Percentiles rank a stretch among this genome's conserved stretches.
phyloP scores from a whole-genome alignment of 2,329 filamentous ascomycete genomes.

The Parascedosporium putredinis region DNA sequence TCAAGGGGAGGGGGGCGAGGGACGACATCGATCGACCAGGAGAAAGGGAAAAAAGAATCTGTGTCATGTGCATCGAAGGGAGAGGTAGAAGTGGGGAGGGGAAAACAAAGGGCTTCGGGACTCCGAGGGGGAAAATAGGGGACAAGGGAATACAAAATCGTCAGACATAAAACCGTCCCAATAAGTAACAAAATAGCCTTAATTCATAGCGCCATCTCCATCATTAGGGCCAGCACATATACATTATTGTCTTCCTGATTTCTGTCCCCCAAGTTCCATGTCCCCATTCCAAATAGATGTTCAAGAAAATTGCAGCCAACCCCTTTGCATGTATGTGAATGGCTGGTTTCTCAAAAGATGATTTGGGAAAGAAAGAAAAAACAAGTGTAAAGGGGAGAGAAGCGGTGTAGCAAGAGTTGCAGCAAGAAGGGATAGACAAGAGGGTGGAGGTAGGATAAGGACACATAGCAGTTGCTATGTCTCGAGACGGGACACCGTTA shows the following conservation, averaged over 20 bases:
- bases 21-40: no score
- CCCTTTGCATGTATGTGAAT: background rate
- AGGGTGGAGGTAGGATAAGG: slow-evolving; percentile 14
- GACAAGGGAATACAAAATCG: background rate
- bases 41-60: no score
- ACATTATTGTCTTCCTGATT: background rate
- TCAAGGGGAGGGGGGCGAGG: no score
- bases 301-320: background rate
- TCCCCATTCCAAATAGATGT: background rate
- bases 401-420: no score
- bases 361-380: background rate
- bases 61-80: background rate
- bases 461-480: no score
- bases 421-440: no score
- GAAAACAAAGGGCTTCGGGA: no score
- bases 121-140: background rate
- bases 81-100: background rate
- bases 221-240: slow-evolving; percentile 19
- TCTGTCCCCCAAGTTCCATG: background rate
- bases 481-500: no score
- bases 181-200: background rate
- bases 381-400: background rate
- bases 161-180: background rate
- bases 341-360: background rate
- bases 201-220: slow-evolving; percentile 24